Base-by-base conservation (phyloP, 1,139 yeast genomes). In the Yamadazyma conglobata region DNA sequence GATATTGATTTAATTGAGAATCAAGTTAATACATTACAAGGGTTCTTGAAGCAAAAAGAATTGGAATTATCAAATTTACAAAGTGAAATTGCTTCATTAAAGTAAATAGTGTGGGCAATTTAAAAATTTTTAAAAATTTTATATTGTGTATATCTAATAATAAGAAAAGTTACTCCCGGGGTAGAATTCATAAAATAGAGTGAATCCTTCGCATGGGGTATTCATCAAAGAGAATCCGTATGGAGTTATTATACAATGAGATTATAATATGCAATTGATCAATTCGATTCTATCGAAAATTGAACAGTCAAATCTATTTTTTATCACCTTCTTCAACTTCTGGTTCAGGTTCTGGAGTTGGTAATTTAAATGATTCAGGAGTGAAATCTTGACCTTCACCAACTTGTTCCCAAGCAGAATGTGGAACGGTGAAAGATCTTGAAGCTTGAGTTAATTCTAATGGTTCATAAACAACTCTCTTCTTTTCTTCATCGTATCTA, bases 341-440 rank as follows among this genome's bases (percentile, higher is more conserved):
- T 25, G 82, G 82, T 54, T 83, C 93, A 13, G 89, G 86, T 60
- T 78, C 80, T 28, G 94, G 93, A 34, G 79, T 72, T 34, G 95
- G 94, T 53, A 85, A 75, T 59, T 80, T 81, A 70, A 85, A 85
- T 14, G 76, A 60, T 41, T 80, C 89, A 8, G 95, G 95, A 20
- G 93, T 77, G 47, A 72, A 77, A 56, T 86, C 95, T 45, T 77
- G 70, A 52, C 95, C 95, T 27, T 80, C 84, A 39, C 95, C 95
- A 46, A 84, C 91, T 47, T 84, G 95, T 59, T 86, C 95, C 94
- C 95, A 86, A 34, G 82, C 87, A 24, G 93, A 78, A 15, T 91
- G 77, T 30, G 95, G 95, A 34, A 84, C 94, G 22, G 86, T 70
- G 62, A 86, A 86, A 67, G 85, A 82, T 71, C 95, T 79, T 77